phyloP scores from a whole-genome alignment of 805 yeast genomes.

The Myxozyma lipomycoides region DNA sequence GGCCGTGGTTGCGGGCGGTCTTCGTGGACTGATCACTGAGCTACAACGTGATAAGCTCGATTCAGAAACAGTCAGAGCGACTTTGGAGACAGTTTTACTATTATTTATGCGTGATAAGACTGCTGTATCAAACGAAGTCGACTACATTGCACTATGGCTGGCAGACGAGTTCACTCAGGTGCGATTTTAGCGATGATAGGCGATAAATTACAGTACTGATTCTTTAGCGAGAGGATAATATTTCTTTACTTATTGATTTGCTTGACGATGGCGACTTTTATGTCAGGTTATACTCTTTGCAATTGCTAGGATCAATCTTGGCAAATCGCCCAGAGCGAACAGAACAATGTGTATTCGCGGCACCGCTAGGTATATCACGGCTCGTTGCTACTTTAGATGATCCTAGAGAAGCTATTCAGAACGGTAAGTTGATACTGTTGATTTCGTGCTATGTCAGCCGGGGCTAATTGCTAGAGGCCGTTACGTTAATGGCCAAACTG shows the following conservation, averaged over 20 bases:
- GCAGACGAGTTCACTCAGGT: slow-evolving; percentile 85
- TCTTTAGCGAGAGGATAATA: slow-evolving; percentile 41
- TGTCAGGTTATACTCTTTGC: slow-evolving; percentile 73
- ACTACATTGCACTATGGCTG: slow-evolving; percentile 89
- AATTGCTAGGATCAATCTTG: slow-evolving; percentile 76
- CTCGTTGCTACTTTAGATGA: slow-evolving; percentile 62
- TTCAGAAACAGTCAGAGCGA: slow-evolving; percentile 66
- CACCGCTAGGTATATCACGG: slow-evolving; percentile 76
- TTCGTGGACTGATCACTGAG: slow-evolving; percentile 66
- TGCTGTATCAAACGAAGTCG: slow-evolving; percentile 46
- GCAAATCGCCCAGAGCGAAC: slow-evolving; percentile 70
- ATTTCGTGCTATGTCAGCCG: background rate
- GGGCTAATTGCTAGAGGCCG: slow-evolving; percentile 43
- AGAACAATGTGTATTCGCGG: slow-evolving; percentile 64
- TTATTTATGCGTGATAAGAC: slow-evolving; percentile 66
- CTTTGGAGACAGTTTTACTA: slow-evolving; percentile 79
- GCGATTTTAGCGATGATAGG: background rate
- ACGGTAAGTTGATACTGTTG: slow-evolving; percentile 41
- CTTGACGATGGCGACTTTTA: slow-evolving; percentile 62
- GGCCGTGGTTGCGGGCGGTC: slow-evolving; percentile 80
- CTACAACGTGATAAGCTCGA: slow-evolving; percentile 66
- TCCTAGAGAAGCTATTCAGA: slow-evolving; percentile 77
- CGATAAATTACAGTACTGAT: slow-evolving; percentile 21
- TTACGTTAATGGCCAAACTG: slow-evolving; percentile 70
- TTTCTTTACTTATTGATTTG: slow-evolving; percentile 49